Conservation (phyloP, 78 protist genomes). For the Tieghemostelium lacteum region DNA sequence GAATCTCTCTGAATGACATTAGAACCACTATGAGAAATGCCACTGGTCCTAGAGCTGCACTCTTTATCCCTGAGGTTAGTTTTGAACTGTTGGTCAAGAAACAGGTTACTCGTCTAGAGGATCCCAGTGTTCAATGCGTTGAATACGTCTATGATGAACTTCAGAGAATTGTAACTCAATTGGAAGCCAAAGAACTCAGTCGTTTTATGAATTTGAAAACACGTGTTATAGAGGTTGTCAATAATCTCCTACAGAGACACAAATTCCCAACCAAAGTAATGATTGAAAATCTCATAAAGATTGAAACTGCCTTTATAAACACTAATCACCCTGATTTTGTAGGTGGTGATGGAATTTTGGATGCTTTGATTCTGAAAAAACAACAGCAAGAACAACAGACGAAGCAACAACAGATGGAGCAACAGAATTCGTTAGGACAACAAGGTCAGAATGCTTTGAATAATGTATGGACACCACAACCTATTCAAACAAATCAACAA, state of each 20-base stretch:
- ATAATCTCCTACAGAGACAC: slow-evolving; percentile 64
- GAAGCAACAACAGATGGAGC: slow-evolving; percentile 26
- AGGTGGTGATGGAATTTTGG: slow-evolving; percentile 76
- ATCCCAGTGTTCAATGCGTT: slow-evolving; percentile 85
- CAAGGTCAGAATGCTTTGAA: not conserved
- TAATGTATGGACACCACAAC: not conserved
- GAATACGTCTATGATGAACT: slow-evolving; percentile 94
- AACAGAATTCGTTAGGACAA: slow-evolving; percentile 17
- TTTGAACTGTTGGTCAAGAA: slow-evolving; percentile 91
- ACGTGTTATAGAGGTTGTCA: slow-evolving; percentile 73
- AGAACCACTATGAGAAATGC: slow-evolving; percentile 92
- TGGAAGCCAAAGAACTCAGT: slow-evolving; percentile 76
- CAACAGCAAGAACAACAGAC: slow-evolving; percentile 36
- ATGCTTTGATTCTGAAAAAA: slow-evolving; percentile 41
- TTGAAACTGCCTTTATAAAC: slow-evolving; percentile 94
- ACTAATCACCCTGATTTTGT: slow-evolving; percentile 95
- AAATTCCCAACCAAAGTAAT: slow-evolving; percentile 77
- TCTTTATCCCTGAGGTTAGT: slow-evolving; percentile 95
- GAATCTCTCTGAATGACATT: slow-evolving; percentile 87
- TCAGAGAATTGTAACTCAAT: slow-evolving; percentile 68
- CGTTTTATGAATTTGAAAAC: slow-evolving; percentile 67
- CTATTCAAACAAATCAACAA: not conserved
- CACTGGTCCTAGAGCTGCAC: slow-evolving; percentile 87
- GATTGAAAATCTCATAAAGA: slow-evolving; percentile 84
- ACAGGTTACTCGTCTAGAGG: slow-evolving; percentile 87